These are phyloP conservation scores for Crithidia fasciculata DNA, from an alignment of 208 protist genomes.

Conservation along the genomic window DNA sequence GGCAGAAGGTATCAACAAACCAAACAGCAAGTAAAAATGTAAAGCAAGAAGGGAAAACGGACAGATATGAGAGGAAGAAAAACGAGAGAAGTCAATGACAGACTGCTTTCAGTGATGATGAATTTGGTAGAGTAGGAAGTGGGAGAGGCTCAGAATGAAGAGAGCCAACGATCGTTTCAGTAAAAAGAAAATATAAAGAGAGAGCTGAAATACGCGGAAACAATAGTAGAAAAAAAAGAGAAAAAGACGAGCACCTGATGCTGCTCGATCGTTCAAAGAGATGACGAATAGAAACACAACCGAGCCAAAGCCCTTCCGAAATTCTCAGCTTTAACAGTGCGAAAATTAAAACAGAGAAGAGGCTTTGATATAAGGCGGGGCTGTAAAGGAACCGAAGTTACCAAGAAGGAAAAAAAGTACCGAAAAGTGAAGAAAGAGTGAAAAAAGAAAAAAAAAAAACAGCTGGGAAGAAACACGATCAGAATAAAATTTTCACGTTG, in stretches of 20 bases:
- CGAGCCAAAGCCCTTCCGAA: too few species aligned
- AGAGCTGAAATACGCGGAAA: neutral
- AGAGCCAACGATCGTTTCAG: neutral
- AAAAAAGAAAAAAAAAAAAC: neutral
- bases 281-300: neutral
- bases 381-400: neutral
- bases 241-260: neutral
- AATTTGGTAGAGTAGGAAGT: too few species aligned
- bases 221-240: neutral
- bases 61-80: too few species aligned
- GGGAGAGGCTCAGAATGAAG: neutral
- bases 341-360: neutral
- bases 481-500: too few species aligned
- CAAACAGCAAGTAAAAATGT: too few species aligned
- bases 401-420: constrained; percentile 16
- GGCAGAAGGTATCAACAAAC: too few species aligned
- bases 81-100: too few species aligned
- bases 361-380: neutral
- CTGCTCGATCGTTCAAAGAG: neutral
- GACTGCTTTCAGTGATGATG: too few species aligned
- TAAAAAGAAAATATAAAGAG: neutral
- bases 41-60: too few species aligned
- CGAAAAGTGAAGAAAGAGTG: neutral
- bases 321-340: too few species aligned
- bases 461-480: neutral